These are phyloP conservation scores for Hymenoscyphus occultus DNA, from an alignment of 2,329 filamentous ascomycete species.

Conservation along the genomic window DNA sequence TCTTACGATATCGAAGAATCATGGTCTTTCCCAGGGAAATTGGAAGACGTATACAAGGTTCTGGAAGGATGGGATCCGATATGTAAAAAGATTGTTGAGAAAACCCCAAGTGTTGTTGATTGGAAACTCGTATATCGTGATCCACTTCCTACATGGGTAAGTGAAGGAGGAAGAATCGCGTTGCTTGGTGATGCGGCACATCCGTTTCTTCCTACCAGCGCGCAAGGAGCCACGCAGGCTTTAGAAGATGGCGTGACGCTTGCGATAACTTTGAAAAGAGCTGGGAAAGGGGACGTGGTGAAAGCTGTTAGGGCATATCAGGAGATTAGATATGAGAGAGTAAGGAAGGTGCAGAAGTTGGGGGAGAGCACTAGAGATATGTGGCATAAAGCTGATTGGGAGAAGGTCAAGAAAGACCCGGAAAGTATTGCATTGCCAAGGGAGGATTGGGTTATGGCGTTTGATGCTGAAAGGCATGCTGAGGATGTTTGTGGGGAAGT, in stretches of 20 bases:
- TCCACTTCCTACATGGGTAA: constrained; percentile 34
- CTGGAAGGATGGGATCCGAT: constrained; percentile 30
- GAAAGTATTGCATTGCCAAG: constrained; percentile 23
- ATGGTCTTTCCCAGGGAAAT: constrained; percentile 37
- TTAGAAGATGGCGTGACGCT: constrained; percentile 41
- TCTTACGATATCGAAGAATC: constrained; percentile 46
- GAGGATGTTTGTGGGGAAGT: constrained; percentile 25
- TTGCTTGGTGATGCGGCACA: constrained; percentile 66
- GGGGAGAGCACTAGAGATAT: constrained; percentile 28
- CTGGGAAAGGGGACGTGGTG: constrained; percentile 22
- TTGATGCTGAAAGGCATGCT: constrained; percentile 30
- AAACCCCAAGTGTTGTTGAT: constrained; percentile 30
- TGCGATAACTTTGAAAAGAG: constrained; percentile 34
- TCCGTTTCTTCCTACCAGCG: constrained; percentile 67
- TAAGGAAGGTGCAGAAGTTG: constrained; percentile 27
- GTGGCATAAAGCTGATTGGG: constrained; percentile 29
- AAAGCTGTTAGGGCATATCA: constrained; percentile 23
- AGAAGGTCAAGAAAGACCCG: constrained; percentile 25
- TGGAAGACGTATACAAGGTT: constrained; percentile 28
- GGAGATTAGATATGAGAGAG: constrained; percentile 26
- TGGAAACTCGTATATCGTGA: constrained; percentile 36
- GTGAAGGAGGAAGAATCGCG: constrained; percentile 29
- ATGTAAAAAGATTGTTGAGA: constrained; percentile 23
- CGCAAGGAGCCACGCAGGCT: constrained; percentile 55
- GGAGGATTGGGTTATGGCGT: constrained; percentile 25